phyloP scores from a whole-genome alignment of 352 stramenopile genomes.

The Pythium oligandrum region DNA sequence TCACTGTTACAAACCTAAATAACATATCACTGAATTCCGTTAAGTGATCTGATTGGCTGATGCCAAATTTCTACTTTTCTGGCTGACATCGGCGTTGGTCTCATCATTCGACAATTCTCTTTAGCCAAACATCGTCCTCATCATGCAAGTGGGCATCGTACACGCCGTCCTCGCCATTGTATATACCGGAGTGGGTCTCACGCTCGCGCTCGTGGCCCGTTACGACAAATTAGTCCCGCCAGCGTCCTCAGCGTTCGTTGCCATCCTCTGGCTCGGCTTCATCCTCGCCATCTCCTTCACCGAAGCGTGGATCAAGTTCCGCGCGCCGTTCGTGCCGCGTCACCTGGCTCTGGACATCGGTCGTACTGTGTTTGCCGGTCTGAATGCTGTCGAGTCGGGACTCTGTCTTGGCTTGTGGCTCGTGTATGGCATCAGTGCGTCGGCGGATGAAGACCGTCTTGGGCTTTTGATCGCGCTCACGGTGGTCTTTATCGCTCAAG shows the following conservation, averaged over 20 bases:
- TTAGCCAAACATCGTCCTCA: too few relatives aligned
- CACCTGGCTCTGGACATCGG: slow-evolving; percentile 59
- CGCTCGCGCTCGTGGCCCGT: slow-evolving; percentile 28
- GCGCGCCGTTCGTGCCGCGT: slow-evolving; percentile 52
- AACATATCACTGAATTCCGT: too few relatives aligned
- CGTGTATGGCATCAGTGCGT: slow-evolving; percentile 25
- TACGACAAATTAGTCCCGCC: slow-evolving; percentile 27
- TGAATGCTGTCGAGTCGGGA: slow-evolving; percentile 57
- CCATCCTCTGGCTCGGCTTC: slow-evolving; percentile 68
- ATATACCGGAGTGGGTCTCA: slow-evolving; percentile 29
- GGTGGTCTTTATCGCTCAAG: slow-evolving; percentile 33
- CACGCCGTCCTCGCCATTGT: too few relatives aligned
- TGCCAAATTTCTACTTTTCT: too few relatives aligned
- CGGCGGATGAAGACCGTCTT: slow-evolving; percentile 15
- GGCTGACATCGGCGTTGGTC: too few relatives aligned
- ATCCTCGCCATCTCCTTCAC: slow-evolving; percentile 68
- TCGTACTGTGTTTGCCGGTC: slow-evolving; percentile 56
- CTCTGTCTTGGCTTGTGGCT: slow-evolving; percentile 51
- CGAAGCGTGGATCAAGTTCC: slow-evolving; percentile 78
- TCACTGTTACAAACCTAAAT: too few relatives aligned
- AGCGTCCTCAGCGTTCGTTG: slow-evolving; percentile 39
- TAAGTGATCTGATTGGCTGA: too few relatives aligned
- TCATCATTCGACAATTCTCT: too few relatives aligned
- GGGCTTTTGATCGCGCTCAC: slow-evolving; percentile 27
- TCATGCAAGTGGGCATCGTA: too few relatives aligned